Conservation (phyloP, 805 yeast species). For the Myxozyma geophila region DNA sequence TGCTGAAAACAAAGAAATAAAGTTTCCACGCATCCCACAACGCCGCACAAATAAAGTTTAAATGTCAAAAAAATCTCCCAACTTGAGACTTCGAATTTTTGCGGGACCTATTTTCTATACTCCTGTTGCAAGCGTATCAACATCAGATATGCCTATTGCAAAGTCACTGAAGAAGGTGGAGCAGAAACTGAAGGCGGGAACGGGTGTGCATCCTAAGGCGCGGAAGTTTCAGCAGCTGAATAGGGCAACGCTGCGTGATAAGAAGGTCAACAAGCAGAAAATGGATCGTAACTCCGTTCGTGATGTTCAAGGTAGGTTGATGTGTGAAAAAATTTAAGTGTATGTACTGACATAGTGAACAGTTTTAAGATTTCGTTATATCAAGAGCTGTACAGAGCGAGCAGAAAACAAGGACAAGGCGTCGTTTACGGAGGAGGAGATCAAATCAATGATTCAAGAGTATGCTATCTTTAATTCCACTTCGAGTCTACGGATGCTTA, state of each 20-base stretch:
- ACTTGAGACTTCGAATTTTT: neutral
- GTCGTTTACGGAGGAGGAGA: conserved; percentile 60
- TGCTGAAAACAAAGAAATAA: neutral
- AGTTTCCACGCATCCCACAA: neutral
- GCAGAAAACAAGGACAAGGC: conserved; percentile 46
- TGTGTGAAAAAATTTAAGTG: neutral
- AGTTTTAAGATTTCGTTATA: conserved; percentile 58
- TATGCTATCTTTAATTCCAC: conserved; percentile 40
- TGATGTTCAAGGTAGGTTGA: conserved; percentile 39
- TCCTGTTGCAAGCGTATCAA: neutral
- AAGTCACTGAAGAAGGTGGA: conserved; percentile 69
- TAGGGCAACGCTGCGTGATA: conserved; percentile 85
- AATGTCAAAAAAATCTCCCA: conserved; percentile 3
- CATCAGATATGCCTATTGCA: conserved; percentile 64
- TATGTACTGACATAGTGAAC: neutral
- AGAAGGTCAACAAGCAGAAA: conserved; percentile 66
- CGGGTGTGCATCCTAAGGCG: conserved; percentile 80
- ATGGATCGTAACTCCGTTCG: conserved; percentile 57
- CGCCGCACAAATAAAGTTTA: conserved; percentile 8
- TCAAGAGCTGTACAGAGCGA: conserved; percentile 59
- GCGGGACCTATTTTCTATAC: too few relatives aligned
- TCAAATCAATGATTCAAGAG: conserved; percentile 62
- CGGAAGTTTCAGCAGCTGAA: conserved; percentile 83
- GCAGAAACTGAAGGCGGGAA: conserved; percentile 58
- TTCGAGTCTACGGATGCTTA: neutral